phyloP scores from a whole-genome alignment of 2,329 filamentous ascomycete species.

The Fusarium sp. region DNA sequence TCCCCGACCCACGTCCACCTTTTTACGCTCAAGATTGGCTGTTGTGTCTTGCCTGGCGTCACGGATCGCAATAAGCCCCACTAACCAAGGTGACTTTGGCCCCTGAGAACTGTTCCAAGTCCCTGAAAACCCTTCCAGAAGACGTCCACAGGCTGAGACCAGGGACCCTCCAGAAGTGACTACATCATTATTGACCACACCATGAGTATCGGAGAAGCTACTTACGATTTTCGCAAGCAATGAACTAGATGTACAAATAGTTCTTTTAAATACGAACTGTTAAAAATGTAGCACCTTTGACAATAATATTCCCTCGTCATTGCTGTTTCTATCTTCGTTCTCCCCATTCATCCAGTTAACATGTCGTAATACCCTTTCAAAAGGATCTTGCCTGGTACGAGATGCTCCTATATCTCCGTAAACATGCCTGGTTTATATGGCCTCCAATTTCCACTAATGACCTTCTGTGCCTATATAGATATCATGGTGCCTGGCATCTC shows the following conservation, averaged over 20 bases:
- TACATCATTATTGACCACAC: not conserved
- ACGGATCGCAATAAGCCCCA: slow-evolving; percentile 14
- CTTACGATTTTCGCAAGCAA: not conserved
- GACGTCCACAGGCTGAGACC: not conserved
- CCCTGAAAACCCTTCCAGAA: slow-evolving; percentile 35
- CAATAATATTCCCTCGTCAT: not conserved
- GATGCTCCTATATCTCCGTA: not conserved
- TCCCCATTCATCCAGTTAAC: not conserved
- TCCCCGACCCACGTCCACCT: slow-evolving; percentile 8
- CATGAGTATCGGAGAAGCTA: not conserved
- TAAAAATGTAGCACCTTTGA: not conserved
- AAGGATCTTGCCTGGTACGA: not conserved
- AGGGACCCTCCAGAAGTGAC: not conserved
- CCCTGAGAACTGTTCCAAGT: slow-evolving; percentile 27
- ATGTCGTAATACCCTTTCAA: not conserved
- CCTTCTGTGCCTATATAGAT: not conserved
- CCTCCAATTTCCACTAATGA: not conserved
- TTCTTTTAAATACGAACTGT: not conserved
- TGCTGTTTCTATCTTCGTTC: not conserved
- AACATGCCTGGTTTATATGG: not conserved
- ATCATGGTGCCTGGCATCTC: not conserved
- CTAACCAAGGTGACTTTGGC: not conserved
- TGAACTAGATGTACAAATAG: not conserved
- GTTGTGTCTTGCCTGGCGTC: not conserved
- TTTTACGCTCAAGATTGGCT: slow-evolving; percentile 15